Base-by-base conservation (phyloP, 768 basidiomycete species). In the Tephrocybe rancida region DNA sequence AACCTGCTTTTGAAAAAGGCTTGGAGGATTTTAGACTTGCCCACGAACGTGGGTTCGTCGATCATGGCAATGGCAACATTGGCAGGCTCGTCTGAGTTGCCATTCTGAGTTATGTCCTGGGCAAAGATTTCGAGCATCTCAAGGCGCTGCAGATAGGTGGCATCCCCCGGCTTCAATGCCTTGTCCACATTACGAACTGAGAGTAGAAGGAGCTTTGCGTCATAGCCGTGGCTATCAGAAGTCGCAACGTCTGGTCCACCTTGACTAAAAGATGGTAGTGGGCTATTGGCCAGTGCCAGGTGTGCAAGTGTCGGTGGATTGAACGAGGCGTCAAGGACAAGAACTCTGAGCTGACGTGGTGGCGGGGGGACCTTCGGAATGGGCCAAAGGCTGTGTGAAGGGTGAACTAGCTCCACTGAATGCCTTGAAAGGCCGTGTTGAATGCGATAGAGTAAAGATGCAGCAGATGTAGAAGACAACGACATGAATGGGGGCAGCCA, bases 251-350 rank as follows among this genome's bases (percentile, higher is more conserved):
- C 41, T 8, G n/a, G 11, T 14, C 43, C 55, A 27, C 38, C 11
- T 3, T n/a, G 9, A 16, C 19, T 18, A 27, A 37, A 9, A 14
- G 50, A 43, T 16, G 48, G 60, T n/a, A 13, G 47, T 1, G 67
- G 61, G 49, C 79, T 70, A 53, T 80, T 82, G 24, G 84, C 85
- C 43, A 98, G 83, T 2, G 88, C 87, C 48, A 88, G 77, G 68
- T 98, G 95, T 0, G 95, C 92, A 21, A 80, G 67, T 2, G 92
- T 94, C 1, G 95, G 95, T 3, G 95, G 95, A 63, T 98, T 96
- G 73, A 92, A 98, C 1, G 92, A 95, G 1, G 93, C 88, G 62
- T 97, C 95, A 34, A 97, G 78, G n/a, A 95, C 74, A 3, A 88
- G 79, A 43, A 95, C 78, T 48, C 51, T 37, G 21, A 44, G 18